phyloP scores from a whole-genome alignment of 768 basidiomycete genomes.

The Boletus rubropictus region DNA sequence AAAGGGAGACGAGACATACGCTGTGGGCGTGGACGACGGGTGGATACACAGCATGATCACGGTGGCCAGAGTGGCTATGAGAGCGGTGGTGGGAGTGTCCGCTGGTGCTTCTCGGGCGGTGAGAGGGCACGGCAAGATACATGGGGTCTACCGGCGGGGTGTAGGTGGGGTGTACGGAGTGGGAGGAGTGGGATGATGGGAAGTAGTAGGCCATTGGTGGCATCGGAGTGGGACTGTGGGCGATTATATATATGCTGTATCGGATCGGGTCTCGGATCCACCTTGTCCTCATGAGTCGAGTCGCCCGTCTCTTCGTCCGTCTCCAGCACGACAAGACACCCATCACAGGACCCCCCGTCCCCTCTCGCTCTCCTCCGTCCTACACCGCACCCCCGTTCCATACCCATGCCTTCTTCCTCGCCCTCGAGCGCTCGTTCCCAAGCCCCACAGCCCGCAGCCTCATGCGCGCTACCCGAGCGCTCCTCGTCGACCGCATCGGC shows the following conservation, averaged over 20 bases:
- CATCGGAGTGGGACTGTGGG: no score
- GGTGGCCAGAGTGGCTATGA: constrained; percentile 3
- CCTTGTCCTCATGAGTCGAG: neutral
- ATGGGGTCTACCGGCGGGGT: neutral
- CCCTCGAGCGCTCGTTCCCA: constrained; percentile 69
- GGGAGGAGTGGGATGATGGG: constrained; percentile 11
- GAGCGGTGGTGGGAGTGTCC: constrained; percentile 13
- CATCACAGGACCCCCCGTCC: constrained; percentile 11
- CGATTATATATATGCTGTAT: constrained; percentile 1
- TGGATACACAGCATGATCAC: neutral
- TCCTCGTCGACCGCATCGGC: constrained; percentile 71
- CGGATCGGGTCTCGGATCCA: constrained; percentile 17
- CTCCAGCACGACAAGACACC: constrained; percentile 13
- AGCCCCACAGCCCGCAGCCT: constrained; percentile 68
- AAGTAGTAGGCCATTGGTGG: constrained; percentile 27
- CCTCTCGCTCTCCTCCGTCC: constrained; percentile 21
- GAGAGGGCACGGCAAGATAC: constrained; percentile 7
- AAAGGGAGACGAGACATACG: constrained; percentile 8
- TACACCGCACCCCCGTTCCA: constrained; percentile 75
- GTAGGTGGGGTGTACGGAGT: neutral
- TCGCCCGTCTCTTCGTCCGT: constrained; percentile 11
- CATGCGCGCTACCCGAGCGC: constrained; percentile 78
- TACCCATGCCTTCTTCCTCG: constrained; percentile 71
- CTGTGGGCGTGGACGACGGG: constrained; percentile 7
- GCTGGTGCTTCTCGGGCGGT: constrained; percentile 13